Percentiles rank a stretch among this genome's conserved stretches.
These are phyloP conservation scores for Oryza longistaminata DNA, from an alignment of 176 grass and related monocot species.

Conservation along the genomic window DNA sequence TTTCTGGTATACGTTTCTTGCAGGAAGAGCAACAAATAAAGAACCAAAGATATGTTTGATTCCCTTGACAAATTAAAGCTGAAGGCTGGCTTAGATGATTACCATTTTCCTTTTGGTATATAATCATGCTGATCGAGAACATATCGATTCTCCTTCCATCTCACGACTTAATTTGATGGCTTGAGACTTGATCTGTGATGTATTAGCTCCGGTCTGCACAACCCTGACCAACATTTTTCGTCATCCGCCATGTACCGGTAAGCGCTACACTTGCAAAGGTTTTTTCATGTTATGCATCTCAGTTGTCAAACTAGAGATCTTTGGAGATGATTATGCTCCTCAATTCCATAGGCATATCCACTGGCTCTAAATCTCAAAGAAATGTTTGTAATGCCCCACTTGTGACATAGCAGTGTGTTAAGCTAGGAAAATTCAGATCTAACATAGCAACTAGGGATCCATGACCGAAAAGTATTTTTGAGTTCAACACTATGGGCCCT, in stretches of 20 bases:
- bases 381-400: neutral
- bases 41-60: neutral
- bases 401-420: neutral
- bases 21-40: neutral
- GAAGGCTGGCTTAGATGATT: too few relatives aligned
- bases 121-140: too few relatives aligned
- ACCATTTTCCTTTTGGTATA: too few relatives aligned
- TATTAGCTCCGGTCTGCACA: too few relatives aligned
- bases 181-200: too few relatives aligned
- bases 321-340: neutral
- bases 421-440: conserved; percentile 5
- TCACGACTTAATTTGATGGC: too few relatives aligned
- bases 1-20: neutral
- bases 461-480: conserved; percentile 18
- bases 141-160: too few relatives aligned
- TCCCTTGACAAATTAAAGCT: too few relatives aligned
- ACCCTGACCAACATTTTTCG: too few relatives aligned
- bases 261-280: too few relatives aligned
- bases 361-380: conserved; percentile 24
- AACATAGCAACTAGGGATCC: neutral
- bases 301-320: neutral
- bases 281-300: too few relatives aligned
- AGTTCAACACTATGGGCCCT: conserved; percentile 21
- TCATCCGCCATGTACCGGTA: too few relatives aligned
- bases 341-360: conserved; percentile 33